Conservation (phyloP, 2,329 filamentous ascomycete genomes). For the Tolypocladium tropicale region DNA sequence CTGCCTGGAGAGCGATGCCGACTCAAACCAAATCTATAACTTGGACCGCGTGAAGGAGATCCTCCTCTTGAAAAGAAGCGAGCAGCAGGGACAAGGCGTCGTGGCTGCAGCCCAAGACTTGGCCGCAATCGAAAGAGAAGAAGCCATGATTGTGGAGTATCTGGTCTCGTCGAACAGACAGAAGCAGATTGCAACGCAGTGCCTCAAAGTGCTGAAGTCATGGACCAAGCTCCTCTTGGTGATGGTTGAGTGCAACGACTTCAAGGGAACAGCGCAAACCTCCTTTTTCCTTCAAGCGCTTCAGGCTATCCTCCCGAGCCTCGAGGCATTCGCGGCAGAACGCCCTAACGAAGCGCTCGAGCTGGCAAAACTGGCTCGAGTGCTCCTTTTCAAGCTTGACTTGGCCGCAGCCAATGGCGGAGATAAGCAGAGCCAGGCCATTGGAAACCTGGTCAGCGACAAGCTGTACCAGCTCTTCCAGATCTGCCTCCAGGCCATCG, state of each 20-base stretch:
- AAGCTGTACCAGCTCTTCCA: slow-evolving; percentile 89
- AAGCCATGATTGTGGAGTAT: slow-evolving; percentile 48
- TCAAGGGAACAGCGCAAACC: slow-evolving; percentile 60
- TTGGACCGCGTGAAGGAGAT: slow-evolving; percentile 63
- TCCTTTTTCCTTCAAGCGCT: slow-evolving; percentile 78
- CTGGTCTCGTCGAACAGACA: slow-evolving; percentile 54
- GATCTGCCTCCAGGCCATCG: slow-evolving; percentile 69
- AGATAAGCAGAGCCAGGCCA: slow-evolving; percentile 33
- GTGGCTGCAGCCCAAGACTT: slow-evolving; percentile 40
- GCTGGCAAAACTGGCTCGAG: slow-evolving; percentile 65
- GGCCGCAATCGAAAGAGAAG: slow-evolving; percentile 44
- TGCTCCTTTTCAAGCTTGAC: slow-evolving; percentile 63
- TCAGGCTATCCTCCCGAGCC: slow-evolving; percentile 77
- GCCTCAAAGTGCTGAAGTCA: slow-evolving; percentile 61
- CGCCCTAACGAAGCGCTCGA: slow-evolving; percentile 62
- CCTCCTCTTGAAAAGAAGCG: slow-evolving; percentile 57
- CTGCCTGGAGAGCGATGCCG: slow-evolving; percentile 51
- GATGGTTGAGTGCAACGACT: slow-evolving; percentile 72
- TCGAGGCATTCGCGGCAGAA: slow-evolving; percentile 66
- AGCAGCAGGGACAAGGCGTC: slow-evolving; percentile 39
- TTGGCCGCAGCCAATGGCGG: slow-evolving; percentile 28
- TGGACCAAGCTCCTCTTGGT: slow-evolving; percentile 82
- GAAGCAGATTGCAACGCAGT: slow-evolving; percentile 42
- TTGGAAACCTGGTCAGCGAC: slow-evolving; percentile 71
- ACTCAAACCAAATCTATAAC: slow-evolving; percentile 53